phyloP scores from a whole-genome alignment of 768 basidiomycete species.

The Chiua virens region DNA sequence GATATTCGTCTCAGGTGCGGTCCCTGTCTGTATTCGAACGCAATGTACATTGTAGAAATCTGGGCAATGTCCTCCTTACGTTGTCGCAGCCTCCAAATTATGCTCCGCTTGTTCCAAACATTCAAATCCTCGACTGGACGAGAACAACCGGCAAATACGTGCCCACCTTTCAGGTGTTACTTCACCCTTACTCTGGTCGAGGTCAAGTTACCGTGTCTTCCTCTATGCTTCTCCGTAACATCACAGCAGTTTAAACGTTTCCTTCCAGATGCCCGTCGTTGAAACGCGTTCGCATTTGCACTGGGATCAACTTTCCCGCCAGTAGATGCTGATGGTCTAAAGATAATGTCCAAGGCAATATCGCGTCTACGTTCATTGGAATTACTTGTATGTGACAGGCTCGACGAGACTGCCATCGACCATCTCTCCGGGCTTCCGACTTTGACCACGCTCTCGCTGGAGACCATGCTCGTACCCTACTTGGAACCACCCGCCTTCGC shows the following conservation, averaged over 20 bases:
- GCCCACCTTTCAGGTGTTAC: constrained; percentile 18
- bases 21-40: constrained; percentile 1
- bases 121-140: constrained; percentile 22
- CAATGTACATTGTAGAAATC: not conserved
- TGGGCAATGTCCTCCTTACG: constrained; percentile 22
- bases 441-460: constrained; percentile 15
- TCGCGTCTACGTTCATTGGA: not conserved
- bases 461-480: constrained; percentile 14
- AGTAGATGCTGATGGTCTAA: not conserved
- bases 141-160: constrained; percentile 11
- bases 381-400: not conserved
- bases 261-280: constrained; percentile 21
- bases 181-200: constrained; percentile 22
- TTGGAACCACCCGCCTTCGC: constrained; percentile 18
- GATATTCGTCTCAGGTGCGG: constrained; percentile 27
- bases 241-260: constrained; percentile 15
- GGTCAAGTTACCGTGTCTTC: constrained; percentile 8
- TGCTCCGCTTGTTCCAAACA: constrained; percentile 21
- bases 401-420: constrained; percentile 15
- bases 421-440: constrained; percentile 23
- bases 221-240: constrained; percentile 15
- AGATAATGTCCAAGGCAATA: constrained; percentile 16
- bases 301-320: too few species aligned
- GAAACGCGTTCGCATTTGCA: constrained; percentile 9
- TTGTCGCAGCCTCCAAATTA: constrained; percentile 23